Conservation (phyloP, 257 asterid species). For the Gentiana macrophylla region DNA sequence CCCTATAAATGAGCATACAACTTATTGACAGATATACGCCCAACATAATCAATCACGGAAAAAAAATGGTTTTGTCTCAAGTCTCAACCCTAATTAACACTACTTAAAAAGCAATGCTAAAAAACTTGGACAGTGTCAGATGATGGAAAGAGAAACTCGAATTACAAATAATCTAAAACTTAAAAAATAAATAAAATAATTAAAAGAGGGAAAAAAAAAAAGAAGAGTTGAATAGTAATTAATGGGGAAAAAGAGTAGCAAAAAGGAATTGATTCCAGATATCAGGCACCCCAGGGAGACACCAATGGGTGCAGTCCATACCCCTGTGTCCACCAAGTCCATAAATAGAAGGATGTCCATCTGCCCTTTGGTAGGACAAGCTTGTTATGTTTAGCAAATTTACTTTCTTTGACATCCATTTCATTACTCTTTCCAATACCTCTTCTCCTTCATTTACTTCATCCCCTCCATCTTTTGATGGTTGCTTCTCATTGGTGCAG, state of each 20-base stretch:
- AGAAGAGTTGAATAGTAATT: background rate
- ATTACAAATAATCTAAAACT: too few relatives aligned
- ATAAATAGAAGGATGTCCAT: conserved; percentile 21
- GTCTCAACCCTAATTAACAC: too few relatives aligned
- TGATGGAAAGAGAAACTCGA: too few relatives aligned
- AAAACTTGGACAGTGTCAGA: too few relatives aligned
- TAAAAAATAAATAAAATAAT: too few relatives aligned
- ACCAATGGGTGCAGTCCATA: conserved; percentile 25
- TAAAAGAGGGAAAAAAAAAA: background rate
- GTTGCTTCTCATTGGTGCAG: conserved; percentile 11
- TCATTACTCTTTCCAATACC: conserved; percentile 13
- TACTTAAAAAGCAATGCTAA: too few relatives aligned
- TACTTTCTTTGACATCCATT: conserved; percentile 14
- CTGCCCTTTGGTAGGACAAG: conserved; percentile 18
- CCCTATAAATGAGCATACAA: too few relatives aligned
- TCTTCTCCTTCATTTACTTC: conserved; percentile 9
- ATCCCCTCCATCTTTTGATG: conserved; percentile 4
- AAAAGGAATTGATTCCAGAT: conserved; percentile 21
- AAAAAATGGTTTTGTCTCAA: too few relatives aligned
- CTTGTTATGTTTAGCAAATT: conserved; percentile 17
- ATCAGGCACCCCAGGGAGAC: conserved; percentile 30
- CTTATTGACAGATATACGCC: too few relatives aligned
- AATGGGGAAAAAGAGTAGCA: background rate
- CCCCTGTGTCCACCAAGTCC: conserved; percentile 8
- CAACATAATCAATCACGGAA: too few relatives aligned